Conservation (phyloP, 1,139 yeast species). For the Pichia inconspicua region DNA sequence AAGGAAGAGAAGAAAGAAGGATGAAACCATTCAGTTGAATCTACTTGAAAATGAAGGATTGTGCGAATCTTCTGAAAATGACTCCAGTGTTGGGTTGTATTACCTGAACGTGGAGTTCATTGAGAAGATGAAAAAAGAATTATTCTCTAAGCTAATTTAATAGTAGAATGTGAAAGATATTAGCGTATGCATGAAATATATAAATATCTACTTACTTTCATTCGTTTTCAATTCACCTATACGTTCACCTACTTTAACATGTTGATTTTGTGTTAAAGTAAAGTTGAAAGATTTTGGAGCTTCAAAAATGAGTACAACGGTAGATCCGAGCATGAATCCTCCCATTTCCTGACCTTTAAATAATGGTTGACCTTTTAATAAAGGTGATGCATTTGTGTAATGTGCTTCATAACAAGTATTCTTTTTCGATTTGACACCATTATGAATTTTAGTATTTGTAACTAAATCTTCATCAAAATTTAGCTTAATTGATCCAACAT, state of each 20-base stretch:
- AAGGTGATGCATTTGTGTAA: conserved; percentile 67
- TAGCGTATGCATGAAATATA: too few relatives aligned
- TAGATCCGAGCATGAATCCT: conserved; percentile 91
- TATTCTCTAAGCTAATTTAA: conserved; percentile 18
- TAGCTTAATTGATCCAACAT: conserved; percentile 89
- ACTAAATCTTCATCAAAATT: conserved; percentile 87
- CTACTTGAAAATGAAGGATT: not conserved
- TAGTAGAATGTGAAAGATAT: not conserved
- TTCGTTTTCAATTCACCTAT: conserved; percentile 40
- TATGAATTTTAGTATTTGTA: conserved; percentile 69
- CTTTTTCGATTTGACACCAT: conserved; percentile 47
- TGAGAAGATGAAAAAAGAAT: conserved; percentile 40
- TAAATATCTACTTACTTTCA: not conserved
- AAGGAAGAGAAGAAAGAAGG: conserved; percentile 4
- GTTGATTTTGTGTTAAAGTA: conserved; percentile 60
- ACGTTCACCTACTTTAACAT: conserved; percentile 78
- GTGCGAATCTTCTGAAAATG: conserved; percentile 2
- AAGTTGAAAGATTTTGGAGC: conserved; percentile 79
- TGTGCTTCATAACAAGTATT: conserved; percentile 93
- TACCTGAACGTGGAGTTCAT: conserved; percentile 44
- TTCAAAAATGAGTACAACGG: conserved; percentile 92
- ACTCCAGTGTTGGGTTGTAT: conserved; percentile 15
- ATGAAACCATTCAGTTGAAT: not conserved
- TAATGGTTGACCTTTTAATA: conserved; percentile 85
- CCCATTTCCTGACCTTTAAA: conserved; percentile 94